Evolutionary conservation across 306 rosid species (phyloP).

Genomic region (Pueraria montana): DNA sequence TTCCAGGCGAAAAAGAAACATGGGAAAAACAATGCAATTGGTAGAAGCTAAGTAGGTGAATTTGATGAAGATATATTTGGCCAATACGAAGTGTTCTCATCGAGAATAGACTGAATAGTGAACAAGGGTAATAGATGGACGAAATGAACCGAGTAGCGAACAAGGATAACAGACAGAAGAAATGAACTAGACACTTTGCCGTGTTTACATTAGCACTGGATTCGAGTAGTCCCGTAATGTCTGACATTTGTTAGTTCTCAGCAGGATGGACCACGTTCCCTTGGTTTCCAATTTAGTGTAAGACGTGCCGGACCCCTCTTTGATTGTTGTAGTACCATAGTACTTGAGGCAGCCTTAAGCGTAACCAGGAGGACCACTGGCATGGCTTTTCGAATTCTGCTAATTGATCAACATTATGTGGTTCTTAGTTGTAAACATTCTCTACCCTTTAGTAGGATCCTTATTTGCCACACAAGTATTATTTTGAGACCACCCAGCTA

Average conservation of each 20-base stretch:
- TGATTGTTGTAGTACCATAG: slow-evolving; percentile 44
- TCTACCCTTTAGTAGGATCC: background rate
- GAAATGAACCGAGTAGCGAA: background rate
- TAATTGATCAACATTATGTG: slow-evolving; percentile 31
- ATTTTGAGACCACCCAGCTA: background rate
- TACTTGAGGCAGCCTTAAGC: slow-evolving; percentile 46
- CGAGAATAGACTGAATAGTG: background rate
- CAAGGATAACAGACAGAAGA: background rate
- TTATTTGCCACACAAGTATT: background rate
- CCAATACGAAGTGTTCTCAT: background rate
- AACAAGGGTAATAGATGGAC: background rate
- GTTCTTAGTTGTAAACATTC: slow-evolving; percentile 3
- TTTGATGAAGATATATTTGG: background rate
- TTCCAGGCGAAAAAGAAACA: slow-evolving; percentile 4
- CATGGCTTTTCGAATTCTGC: slow-evolving; percentile 27
- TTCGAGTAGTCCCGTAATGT: slow-evolving; percentile 27
- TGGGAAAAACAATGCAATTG: slow-evolving; percentile 18
- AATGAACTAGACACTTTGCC: background rate
- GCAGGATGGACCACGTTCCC: slow-evolving; percentile 55
- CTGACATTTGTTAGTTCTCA: slow-evolving; percentile 17
- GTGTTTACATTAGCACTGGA: slow-evolving; percentile 19
- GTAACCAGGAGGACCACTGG: slow-evolving; percentile 30
- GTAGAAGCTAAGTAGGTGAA: background rate
- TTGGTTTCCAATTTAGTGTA: slow-evolving; percentile 47
- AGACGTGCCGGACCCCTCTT: slow-evolving; percentile 41